Percentiles rank a stretch among this genome's conserved stretches.
Evolutionary conservation across 768 basidiomycete species (phyloP).

Genomic region (Boletus vermiculosoides): DNA sequence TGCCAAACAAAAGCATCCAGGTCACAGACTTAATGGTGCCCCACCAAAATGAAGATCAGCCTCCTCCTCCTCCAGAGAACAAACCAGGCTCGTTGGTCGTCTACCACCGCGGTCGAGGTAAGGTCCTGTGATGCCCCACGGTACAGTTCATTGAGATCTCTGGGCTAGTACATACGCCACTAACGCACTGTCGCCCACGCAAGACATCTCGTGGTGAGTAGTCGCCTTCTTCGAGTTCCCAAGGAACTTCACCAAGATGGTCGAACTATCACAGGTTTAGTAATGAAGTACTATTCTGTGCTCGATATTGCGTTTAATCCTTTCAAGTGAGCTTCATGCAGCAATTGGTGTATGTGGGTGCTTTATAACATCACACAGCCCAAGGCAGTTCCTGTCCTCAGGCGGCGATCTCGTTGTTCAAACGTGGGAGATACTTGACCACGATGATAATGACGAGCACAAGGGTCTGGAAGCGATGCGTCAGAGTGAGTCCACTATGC

Average conservation of each 20-base stretch:
- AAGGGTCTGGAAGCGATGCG: slow-evolving; percentile 11
- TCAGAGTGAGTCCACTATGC: slow-evolving; percentile 14
- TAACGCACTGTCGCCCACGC: slow-evolving; percentile 20
- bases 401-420: slow-evolving; percentile 46
- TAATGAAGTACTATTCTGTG: slow-evolving; percentile 50
- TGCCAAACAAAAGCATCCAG: slow-evolving; percentile 18
- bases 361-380: slow-evolving; percentile 29
- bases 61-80: slow-evolving; percentile 46
- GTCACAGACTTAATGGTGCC: not conserved
- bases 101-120: slow-evolving; percentile 34
- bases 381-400: slow-evolving; percentile 43
- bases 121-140: not conserved
- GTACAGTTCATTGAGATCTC: not conserved
- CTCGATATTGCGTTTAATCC: slow-evolving; percentile 58
- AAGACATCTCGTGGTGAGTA: slow-evolving; percentile 20
- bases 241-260: not conserved
- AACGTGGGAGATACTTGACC: slow-evolving; percentile 39
- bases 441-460: slow-evolving; percentile 16
- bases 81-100: slow-evolving; percentile 46
- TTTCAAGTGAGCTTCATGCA: slow-evolving; percentile 35
- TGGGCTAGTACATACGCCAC: slow-evolving; percentile 18
- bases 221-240: too few species aligned
- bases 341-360: not conserved
- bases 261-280: slow-evolving; percentile 10
- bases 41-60: slow-evolving; percentile 9